phyloP scores from a whole-genome alignment of 164 flowering plant species.

The Sextonia rubra region DNA sequence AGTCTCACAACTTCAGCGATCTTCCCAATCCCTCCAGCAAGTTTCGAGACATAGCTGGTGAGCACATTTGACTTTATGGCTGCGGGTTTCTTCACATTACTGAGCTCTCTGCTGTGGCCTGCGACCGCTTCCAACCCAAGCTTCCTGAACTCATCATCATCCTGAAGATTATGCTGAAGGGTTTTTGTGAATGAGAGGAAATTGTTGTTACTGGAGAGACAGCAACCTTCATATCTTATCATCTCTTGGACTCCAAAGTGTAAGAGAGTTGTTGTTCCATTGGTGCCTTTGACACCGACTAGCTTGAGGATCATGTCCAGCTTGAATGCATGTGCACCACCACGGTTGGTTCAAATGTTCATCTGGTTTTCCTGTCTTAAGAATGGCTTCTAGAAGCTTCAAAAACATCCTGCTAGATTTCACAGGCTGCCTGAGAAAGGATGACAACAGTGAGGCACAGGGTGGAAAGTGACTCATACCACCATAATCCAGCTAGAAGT shows the following conservation, averaged over 20 bases:
- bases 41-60: conserved; percentile 59
- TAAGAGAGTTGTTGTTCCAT: conserved; percentile 85
- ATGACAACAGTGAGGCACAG: neutral
- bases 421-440: conserved; percentile 66
- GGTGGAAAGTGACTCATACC: neutral
- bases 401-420: conserved; percentile 74
- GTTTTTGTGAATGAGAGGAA: conserved; percentile 11
- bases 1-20: conserved; percentile 43
- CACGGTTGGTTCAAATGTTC: conserved; percentile 94
- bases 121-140: conserved; percentile 83
- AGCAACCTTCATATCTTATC: conserved; percentile 70
- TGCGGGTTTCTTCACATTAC: conserved; percentile 86
- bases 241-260: conserved; percentile 96
- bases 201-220: conserved; percentile 39
- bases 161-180: conserved; percentile 25
- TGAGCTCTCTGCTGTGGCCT: conserved; percentile 65
- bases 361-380: conserved; percentile 88
- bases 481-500: neutral
- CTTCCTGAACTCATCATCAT: conserved; percentile 66
- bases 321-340: conserved; percentile 91
- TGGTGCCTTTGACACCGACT: conserved; percentile 85
- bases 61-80: conserved; percentile 89
- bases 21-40: conserved; percentile 49
- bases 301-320: conserved; percentile 94
- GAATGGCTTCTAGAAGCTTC: conserved; percentile 86